Evolutionary conservation across 176 grass and related monocot genomes (phyloP).

Genomic region (Panicum miliaceum): DNA sequence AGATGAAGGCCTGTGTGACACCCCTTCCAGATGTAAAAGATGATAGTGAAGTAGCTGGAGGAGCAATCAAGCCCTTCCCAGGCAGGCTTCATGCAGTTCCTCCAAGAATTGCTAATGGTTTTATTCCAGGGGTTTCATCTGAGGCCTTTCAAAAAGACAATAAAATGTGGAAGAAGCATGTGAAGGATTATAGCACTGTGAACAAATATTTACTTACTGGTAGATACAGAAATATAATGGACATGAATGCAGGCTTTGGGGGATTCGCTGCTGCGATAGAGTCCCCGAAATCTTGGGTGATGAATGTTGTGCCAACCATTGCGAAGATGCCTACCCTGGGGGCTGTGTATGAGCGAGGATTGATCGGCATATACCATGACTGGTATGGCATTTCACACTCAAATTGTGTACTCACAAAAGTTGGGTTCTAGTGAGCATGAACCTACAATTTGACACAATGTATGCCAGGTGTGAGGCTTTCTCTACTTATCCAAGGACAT

Average conservation of each 20-base stretch:
- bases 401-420: background rate
- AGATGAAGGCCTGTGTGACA: constrained; percentile 87
- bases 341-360: constrained; percentile 79
- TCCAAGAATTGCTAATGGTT: constrained; percentile 76
- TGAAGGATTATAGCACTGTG: constrained; percentile 74
- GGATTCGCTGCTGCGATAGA: constrained; percentile 78
- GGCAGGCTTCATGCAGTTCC: constrained; percentile 76
- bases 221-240: constrained; percentile 90
- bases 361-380: constrained; percentile 94
- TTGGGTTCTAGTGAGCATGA: background rate
- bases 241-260: constrained; percentile 88
- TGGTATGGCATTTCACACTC: constrained; percentile 53
- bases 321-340: constrained; percentile 61
- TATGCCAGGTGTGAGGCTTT: constrained; percentile 80
- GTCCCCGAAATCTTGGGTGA: constrained; percentile 82
- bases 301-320: constrained; percentile 85
- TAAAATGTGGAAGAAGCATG: constrained; percentile 84
- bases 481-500: constrained; percentile 91
- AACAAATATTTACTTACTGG: constrained; percentile 81
- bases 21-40: constrained; percentile 69
- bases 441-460: constrained; percentile 21
- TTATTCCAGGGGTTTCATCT: constrained; percentile 63
- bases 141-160: constrained; percentile 70
- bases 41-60: constrained; percentile 67
- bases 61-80: constrained; percentile 80